Evolutionary conservation across 495 filamentous ascomycete species (phyloP).

Genomic region (Astrocystis sublimbata): DNA sequence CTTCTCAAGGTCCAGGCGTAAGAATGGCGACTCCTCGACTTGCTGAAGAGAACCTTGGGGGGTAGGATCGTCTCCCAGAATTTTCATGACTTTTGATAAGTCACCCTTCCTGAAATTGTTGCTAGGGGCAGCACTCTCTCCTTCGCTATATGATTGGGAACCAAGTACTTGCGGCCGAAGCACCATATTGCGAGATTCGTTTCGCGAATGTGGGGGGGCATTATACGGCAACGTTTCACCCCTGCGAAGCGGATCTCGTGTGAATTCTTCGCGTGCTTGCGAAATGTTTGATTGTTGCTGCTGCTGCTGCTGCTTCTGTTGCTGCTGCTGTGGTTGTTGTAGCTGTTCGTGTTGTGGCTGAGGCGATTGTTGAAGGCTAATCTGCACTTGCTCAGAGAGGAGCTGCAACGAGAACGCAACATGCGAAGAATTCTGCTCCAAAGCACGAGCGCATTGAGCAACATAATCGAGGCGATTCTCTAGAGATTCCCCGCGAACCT

Average conservation of each 20-base stretch:
- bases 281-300: constrained; percentile 31
- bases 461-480: constrained; percentile 83
- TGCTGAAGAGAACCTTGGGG: constrained; percentile 56
- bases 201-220: constrained; percentile 43
- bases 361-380: constrained; percentile 47
- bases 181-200: constrained; percentile 43
- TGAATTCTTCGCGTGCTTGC: constrained; percentile 41
- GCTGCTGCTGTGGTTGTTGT: constrained; percentile 7
- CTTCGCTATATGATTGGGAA: constrained; percentile 67
- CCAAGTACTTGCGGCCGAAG: constrained; percentile 46
- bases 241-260: constrained; percentile 43
- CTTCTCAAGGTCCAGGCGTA: constrained; percentile 84
- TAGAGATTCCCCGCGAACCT: constrained; percentile 85
- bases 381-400: constrained; percentile 73
- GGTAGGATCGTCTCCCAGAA: constrained; percentile 81
- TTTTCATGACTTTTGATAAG: constrained; percentile 79
- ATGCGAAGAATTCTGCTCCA: constrained; percentile 85
- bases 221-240: constrained; percentile 46
- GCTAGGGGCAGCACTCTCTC: constrained; percentile 51
- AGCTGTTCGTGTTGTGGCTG: too few relatives aligned
- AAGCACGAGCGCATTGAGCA: constrained; percentile 67
- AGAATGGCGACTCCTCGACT: constrained; percentile 75
- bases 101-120: constrained; percentile 64
- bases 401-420: constrained; percentile 85
- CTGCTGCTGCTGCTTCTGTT: constrained; percentile 9